phyloP scores from a whole-genome alignment of 345 rosid species.

The Gynandropsis gynandra region DNA sequence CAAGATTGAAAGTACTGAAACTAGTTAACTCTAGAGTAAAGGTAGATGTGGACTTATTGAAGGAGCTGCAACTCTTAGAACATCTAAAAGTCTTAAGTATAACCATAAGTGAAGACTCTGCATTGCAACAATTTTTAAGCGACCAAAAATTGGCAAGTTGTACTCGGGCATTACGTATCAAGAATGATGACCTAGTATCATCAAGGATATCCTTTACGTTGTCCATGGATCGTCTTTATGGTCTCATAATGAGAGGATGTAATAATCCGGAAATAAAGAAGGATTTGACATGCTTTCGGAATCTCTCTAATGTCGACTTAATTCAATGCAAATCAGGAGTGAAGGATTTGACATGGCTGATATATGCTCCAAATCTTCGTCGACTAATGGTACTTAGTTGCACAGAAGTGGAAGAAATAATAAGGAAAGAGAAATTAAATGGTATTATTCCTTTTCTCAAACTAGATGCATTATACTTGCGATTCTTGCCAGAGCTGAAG shows the following conservation, averaged over 20 bases:
- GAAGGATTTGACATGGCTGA: conserved; percentile 12
- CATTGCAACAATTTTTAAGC: not conserved
- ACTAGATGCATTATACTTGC: not conserved
- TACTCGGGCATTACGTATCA: conserved; percentile 9
- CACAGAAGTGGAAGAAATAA: conserved; percentile 1
- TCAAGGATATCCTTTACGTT: too few species aligned
- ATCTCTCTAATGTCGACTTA: not conserved
- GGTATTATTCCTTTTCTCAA: not conserved
- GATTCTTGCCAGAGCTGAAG: not conserved
- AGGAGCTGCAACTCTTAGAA: not conserved
- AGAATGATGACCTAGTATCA: too few species aligned
- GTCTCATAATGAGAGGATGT: not conserved
- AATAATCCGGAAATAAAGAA: conserved; percentile 6
- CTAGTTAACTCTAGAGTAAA: not conserved
- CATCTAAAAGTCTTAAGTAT: conserved; percentile 5
- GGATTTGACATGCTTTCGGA: not conserved
- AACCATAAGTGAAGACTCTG: not conserved
- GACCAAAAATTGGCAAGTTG: conserved; percentile 1
- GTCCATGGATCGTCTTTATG: not conserved
- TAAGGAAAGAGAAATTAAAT: not conserved
- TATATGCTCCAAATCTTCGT: conserved; percentile 2
- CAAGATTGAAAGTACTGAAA: not conserved
- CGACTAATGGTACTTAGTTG: not conserved
- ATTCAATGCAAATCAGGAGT: not conserved
- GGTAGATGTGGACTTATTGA: not conserved